Evolutionary conservation across 2,329 filamentous ascomycete species (phyloP), one percentile per base, ranked within the genome.

Genomic region (Neospermospora avenae): DNA sequence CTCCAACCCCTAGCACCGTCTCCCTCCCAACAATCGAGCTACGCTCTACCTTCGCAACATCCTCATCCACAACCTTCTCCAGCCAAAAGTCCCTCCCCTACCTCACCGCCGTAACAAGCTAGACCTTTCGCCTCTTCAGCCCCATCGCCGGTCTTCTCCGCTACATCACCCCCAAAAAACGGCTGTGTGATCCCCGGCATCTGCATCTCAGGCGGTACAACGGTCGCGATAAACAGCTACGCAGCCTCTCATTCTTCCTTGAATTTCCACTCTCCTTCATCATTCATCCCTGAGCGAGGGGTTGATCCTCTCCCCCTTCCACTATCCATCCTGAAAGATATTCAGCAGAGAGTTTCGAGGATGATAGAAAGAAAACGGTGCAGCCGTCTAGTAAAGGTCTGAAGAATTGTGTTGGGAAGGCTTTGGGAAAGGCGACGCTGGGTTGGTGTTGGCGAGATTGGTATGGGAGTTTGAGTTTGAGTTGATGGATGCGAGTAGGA

Each of bases 91-190:
- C 51, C 13, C 44, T 69, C 1, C 54, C 55, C 0, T 78, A 78
- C 56, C 65, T 75, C 6, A 55, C 66, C 14, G 76, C 76, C 5
- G 70, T 74, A 7, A 61, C 78, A 2, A 64, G 74, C 11, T 76
- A 78, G 63, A 68, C 62, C 3, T 67, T 78, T 1, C 68, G 76
- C 2, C 58, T 74, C 4, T 75, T 70, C 59, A 76, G 75, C 3
- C 72, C 74, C 0, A 68, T 63, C 2, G 57, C 64, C 3, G 62
- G 56, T 3, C 55, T 24, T 13, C 35, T 67, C 4, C 46, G 53
- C 11, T 62, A 64, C 11, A 37, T 61, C 28, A 63, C 59, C 1
- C 62, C 63, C 22, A 16, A 56, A 1, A 62, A 46, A 37, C n/a
- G 67, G 66, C 20, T 42, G 37, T 7, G 20, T 53, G 1, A 63